Evolutionary conservation across 202 grass and related monocot genomes (phyloP).

Genomic region (Setaria viridis): DNA sequence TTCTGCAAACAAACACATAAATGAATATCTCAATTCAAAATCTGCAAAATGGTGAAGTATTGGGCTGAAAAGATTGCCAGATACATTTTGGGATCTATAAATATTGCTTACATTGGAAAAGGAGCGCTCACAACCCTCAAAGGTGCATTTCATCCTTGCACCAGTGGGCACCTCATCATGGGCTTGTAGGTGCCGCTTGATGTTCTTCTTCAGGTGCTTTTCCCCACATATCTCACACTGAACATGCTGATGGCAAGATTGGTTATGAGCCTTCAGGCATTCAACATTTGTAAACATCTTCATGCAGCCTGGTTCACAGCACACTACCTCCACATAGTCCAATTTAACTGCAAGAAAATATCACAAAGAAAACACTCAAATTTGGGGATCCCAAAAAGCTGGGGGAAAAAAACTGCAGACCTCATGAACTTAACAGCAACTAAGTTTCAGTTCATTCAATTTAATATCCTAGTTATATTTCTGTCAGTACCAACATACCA

Average conservation of each 20-base stretch:
- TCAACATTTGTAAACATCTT: constrained; percentile 75
- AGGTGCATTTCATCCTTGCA: constrained; percentile 63
- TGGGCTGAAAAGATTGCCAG: not conserved
- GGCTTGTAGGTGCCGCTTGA: constrained; percentile 65
- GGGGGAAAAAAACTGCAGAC: not conserved
- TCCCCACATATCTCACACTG: constrained; percentile 68
- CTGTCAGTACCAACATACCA: constrained; percentile 52
- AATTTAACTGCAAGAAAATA: constrained; percentile 63
- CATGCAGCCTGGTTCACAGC: constrained; percentile 77
- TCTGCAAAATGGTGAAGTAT: not conserved
- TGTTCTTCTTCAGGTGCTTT: constrained; percentile 88
- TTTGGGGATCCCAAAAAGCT: not conserved
- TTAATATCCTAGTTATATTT: constrained; percentile 7
- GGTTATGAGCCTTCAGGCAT: constrained; percentile 72
- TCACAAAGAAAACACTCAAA: constrained; percentile 3
- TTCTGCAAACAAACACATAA: constrained; percentile 54
- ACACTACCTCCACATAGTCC: constrained; percentile 79
- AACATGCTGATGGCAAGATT: constrained; percentile 63
- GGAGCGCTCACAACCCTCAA: constrained; percentile 61
- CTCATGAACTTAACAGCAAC: not conserved
- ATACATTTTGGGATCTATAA: not conserved
- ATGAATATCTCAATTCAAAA: not conserved
- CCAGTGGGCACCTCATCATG: constrained; percentile 29
- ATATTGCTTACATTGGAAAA: constrained; percentile 73
- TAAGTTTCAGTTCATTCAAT: not conserved